phyloP scores from a whole-genome alignment of 1,139 yeast species.

The Saccharomyces hybrid region DNA sequence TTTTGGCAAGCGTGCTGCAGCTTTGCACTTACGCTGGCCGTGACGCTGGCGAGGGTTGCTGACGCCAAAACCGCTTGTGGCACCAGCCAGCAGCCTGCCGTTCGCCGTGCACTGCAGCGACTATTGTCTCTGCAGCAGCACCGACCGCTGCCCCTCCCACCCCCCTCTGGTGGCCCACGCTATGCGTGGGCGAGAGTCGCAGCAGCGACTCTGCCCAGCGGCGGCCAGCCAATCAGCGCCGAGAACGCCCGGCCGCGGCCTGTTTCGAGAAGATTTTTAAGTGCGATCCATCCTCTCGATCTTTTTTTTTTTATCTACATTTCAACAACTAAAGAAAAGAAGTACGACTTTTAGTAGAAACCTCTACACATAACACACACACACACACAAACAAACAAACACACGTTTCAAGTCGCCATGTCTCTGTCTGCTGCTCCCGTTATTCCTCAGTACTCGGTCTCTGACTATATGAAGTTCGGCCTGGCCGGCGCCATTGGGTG shows the following conservation, averaged over 20 bases:
- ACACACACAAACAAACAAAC: too few species aligned
- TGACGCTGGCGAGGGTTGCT: too few species aligned
- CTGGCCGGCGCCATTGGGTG: constrained; percentile 86
- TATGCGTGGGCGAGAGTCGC: neutral
- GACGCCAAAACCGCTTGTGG: too few species aligned
- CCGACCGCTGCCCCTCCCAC: too few species aligned
- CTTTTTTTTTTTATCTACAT: neutral
- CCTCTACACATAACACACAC: too few species aligned
- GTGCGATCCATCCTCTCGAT: neutral
- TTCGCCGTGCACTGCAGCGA: too few species aligned
- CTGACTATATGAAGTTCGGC: constrained; percentile 75
- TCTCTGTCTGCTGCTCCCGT: constrained; percentile 19
- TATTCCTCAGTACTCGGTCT: constrained; percentile 51
- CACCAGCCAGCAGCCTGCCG: too few species aligned
- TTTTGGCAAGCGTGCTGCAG: neutral
- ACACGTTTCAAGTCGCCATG: neutral
- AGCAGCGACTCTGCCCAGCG: neutral
- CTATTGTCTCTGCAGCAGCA: too few species aligned
- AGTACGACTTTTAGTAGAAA: too few species aligned
- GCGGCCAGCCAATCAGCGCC: neutral
- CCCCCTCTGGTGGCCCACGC: too few species aligned
- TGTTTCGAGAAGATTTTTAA: neutral
- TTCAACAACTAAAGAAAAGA: too few species aligned
- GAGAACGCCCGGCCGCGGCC: constrained; percentile 1
- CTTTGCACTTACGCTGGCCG: neutral